These are phyloP conservation scores for Penicillium malachiteum DNA, from an alignment of 495 filamentous ascomycete species.

Conservation along the genomic window DNA sequence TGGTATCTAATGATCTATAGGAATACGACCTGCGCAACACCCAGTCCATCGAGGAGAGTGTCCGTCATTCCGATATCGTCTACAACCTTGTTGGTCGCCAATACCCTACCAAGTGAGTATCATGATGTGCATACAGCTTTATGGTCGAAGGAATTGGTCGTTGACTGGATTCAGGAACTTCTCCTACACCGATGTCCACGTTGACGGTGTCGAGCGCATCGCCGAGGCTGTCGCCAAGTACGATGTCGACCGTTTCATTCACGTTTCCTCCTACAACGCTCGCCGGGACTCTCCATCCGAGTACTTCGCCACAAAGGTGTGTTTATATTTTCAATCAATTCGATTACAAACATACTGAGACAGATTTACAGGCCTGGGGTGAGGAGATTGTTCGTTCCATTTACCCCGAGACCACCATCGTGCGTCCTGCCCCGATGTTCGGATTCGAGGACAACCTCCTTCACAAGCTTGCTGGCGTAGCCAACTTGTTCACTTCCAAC, in stretches of 20 bases:
- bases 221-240: conserved; percentile 97
- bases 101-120: conserved; percentile 89
- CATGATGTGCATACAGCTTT: too few relatives aligned
- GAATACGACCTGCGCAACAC: conserved; percentile 97
- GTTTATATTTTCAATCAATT: conserved; percentile 3
- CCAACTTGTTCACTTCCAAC: conserved; percentile 85
- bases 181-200: conserved; percentile 84
- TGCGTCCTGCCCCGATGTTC: conserved; percentile 90
- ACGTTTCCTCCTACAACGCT: conserved; percentile 94
- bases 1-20: conserved; percentile 40
- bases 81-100: conserved; percentile 93
- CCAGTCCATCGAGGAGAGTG: conserved; percentile 91
- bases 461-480: conserved; percentile 72
- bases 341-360: conserved; percentile 14
- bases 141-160: conserved; percentile 15
- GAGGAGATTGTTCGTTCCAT: conserved; percentile 84
- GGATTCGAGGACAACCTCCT: conserved; percentile 93
- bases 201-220: conserved; percentile 93
- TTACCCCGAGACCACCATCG: conserved; percentile 97
- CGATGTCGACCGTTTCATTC: conserved; percentile 94
- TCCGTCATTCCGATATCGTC: conserved; percentile 94
- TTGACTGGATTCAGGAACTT: conserved; percentile 72
- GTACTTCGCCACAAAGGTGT: conserved; percentile 86
- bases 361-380: conserved; percentile 59
- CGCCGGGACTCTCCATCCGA: conserved; percentile 75